Evolutionary conservation across 306 rosid species (phyloP).

Genomic region (Abrus pulchellus): DNA sequence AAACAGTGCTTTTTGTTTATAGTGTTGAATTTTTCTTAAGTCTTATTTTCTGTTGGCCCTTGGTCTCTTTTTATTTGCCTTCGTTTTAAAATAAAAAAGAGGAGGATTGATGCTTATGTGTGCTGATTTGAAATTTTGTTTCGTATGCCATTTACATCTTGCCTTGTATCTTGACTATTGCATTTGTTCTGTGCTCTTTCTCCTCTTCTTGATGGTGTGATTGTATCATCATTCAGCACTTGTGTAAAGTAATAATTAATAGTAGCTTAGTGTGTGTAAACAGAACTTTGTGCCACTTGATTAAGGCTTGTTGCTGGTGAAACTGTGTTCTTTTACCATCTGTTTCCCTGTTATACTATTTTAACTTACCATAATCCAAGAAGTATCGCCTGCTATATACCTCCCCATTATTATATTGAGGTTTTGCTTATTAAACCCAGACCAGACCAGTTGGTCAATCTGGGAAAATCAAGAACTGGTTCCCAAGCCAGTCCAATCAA

Average conservation of each 20-base stretch:
- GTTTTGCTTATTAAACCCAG: background rate
- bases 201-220: background rate
- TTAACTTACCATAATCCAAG: background rate
- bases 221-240: background rate
- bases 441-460: background rate
- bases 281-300: too few relatives aligned
- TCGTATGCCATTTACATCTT: background rate
- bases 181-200: background rate
- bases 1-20: background rate
- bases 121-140: background rate
- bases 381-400: background rate
- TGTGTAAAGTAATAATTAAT: background rate
- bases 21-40: background rate
- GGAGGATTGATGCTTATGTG: background rate
- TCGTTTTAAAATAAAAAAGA: background rate
- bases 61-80: background rate
- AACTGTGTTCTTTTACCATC: background rate
- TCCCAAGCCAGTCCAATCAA: background rate
- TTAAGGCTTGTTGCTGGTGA: too few relatives aligned
- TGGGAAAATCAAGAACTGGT: background rate
- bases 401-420: background rate
- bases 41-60: background rate
- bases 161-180: background rate
- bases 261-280: background rate
- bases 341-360: background rate